Evolutionary conservation across 768 basidiomycete genomes (phyloP), one percentile per base, ranked within the genome.

Genomic region (Rhizopogon vulgaris): DNA sequence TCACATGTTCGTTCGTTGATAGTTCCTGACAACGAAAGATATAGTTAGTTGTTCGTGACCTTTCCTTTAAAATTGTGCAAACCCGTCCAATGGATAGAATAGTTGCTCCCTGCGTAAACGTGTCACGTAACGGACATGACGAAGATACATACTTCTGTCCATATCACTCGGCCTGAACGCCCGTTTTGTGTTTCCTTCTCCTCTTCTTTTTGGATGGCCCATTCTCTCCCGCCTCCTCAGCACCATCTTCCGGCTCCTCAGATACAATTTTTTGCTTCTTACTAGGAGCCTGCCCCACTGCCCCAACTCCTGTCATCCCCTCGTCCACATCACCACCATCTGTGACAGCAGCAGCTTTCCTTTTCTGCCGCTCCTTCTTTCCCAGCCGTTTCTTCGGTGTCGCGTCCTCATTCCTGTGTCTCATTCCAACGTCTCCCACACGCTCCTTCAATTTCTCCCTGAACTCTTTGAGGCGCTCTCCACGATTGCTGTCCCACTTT

Each of bases 401-500:
- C 48, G 54, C 60, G 8, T 60, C 58, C 38, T 50, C 54, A 15
- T 34, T 61, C 30, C 49, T 57, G 38, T 48, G 60, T 8, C 49
- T 56, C n/a, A 51, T 55, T 5, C 43, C 57, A 0, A 17, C 53
- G 17, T 40, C 58, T 22, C 65, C 63, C 7, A 61, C 57, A 17
- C 84, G 74, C 52, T 75, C 74, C 24, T 56, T 60, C 14, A 96
- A 63, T 62, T 75, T 82, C 41, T 73, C 63, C 65, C 87, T 89
- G 52, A 96, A 75, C 54, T 93, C 87, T 60, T 77, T 73, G 41
- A 95, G 72, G 56, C 84, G 79, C 41, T 85, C 80, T 22, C 72
- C 73, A 12, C 89, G 78, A 37, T 72, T 76, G 32, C 73, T 68
- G 60, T 88, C 87, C 83, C 85, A 91, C 59, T 68, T 73, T 27